Evolutionary conservation across 768 basidiomycete species (phyloP), one percentile per base, ranked within the genome.

Genomic region (Auriculariales sp.): DNA sequence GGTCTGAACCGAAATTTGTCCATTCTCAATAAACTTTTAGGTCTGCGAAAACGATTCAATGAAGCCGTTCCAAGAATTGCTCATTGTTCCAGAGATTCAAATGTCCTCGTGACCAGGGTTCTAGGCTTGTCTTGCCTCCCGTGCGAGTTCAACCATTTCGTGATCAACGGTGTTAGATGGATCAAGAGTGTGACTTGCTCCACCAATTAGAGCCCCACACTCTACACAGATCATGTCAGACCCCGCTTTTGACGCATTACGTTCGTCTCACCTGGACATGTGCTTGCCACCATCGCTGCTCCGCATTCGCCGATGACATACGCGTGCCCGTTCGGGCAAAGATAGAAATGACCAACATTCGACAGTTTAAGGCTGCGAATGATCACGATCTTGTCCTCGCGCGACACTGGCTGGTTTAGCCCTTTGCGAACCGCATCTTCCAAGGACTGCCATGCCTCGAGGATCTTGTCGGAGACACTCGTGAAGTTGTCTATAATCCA

Each of bases 381-480:
- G 28, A 82, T 67, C 10, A 60, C 61, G 53, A 68, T 69, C 28
- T 68, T 67, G 54, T 83, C 80, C 3, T 78, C 64, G 39, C 74
- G 56, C 11, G 77, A 76, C 3, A 82, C 60, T 1, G 73, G 62
- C 49, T 69, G 54, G 50, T 81, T 79, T 55, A 77, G 71, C 0
- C 68, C 71, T 44, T 44, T 25, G 10, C 62, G 57, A 30, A 81
- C 59, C 14, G 65, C 66, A 14, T 50, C 44, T 51, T 65, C 67
- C 2, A 81, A 57, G 7, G 59, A 62, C 4, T 51, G 47, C 75
- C 77, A 80, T 52, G 77, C 74, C 0, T 65, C 60, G 28, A 71
- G 39, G 34, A 80, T 72, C 14, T 58, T 54, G 1, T 52, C 44
- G 7, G 69, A 68, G 12, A 64, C 57, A 3, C 53, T 52, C 3